Evolutionary conservation across 345 rosid species (phyloP).

Genomic region (Eucalyptus dawsonii): DNA sequence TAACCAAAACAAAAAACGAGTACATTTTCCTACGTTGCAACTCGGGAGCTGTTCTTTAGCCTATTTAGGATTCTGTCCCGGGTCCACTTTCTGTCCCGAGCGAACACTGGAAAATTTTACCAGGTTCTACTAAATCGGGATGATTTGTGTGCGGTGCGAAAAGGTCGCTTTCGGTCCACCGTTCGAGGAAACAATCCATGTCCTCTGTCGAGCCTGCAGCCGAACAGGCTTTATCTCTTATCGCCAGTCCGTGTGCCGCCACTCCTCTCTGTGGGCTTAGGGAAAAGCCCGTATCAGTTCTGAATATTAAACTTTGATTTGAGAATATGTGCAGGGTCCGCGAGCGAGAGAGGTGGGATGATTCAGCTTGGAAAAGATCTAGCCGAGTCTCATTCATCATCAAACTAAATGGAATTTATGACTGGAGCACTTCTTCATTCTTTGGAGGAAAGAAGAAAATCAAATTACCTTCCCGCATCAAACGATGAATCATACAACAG

Average conservation of each 20-base stretch:
- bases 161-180: no score
- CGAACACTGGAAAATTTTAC: no score
- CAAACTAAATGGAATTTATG: not conserved
- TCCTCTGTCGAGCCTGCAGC: no score
- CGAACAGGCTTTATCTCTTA: no score
- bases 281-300: not conserved
- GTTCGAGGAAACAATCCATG: no score
- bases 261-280: not conserved
- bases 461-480: not conserved
- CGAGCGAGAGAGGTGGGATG: not conserved
- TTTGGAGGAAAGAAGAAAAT: not conserved
- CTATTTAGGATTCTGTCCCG: no score
- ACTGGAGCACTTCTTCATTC: not conserved
- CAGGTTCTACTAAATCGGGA: no score
- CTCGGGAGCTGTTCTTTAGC: no score
- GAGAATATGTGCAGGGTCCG: not conserved
- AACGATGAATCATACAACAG: accelerated
- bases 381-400: not conserved
- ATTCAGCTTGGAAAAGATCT: not conserved
- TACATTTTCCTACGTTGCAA: no score
- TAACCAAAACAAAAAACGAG: not conserved
- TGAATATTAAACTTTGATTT: not conserved
- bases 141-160: no score
- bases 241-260: not conserved
- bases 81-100: no score